Conservation (phyloP, 331 rosid species). For the Arachis monticola region DNA sequence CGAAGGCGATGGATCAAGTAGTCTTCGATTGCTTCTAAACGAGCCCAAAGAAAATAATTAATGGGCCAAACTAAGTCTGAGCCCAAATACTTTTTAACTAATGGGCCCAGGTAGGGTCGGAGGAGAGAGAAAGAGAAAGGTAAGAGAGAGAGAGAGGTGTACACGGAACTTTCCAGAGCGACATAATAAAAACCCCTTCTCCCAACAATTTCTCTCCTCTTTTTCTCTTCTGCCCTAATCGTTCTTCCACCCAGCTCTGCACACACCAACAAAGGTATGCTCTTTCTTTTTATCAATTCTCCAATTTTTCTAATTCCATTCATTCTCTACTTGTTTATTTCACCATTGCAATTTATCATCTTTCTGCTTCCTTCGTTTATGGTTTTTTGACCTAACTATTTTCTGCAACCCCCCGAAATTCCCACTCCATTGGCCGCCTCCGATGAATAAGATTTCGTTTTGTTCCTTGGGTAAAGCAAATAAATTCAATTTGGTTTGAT, state of each 20-base stretch:
- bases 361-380: background rate
- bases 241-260: constrained; percentile 27
- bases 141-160: background rate
- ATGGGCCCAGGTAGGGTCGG: too few relatives aligned
- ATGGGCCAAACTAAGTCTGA: too few relatives aligned
- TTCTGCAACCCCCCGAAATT: background rate
- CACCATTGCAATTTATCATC: background rate
- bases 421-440: background rate
- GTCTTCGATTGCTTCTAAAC: too few relatives aligned
- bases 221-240: constrained; percentile 31
- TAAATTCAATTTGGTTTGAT: background rate
- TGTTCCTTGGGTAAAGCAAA: background rate
- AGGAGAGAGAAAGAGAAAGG: background rate
- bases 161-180: background rate
- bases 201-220: background rate
- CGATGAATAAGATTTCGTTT: background rate
- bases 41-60: too few relatives aligned
- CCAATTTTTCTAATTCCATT: background rate
- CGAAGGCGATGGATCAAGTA: too few relatives aligned
- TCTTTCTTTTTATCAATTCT: background rate
- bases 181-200: constrained; percentile 34
- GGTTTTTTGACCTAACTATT: background rate
- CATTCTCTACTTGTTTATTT: background rate
- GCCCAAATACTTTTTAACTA: too few relatives aligned
- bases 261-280: constrained; percentile 34